A percentile compares a stretch with the other conserved stretches of the same genome.
Evolutionary conservation across 768 basidiomycete genomes (phyloP).

Genomic region (Megacollybia marginata): DNA sequence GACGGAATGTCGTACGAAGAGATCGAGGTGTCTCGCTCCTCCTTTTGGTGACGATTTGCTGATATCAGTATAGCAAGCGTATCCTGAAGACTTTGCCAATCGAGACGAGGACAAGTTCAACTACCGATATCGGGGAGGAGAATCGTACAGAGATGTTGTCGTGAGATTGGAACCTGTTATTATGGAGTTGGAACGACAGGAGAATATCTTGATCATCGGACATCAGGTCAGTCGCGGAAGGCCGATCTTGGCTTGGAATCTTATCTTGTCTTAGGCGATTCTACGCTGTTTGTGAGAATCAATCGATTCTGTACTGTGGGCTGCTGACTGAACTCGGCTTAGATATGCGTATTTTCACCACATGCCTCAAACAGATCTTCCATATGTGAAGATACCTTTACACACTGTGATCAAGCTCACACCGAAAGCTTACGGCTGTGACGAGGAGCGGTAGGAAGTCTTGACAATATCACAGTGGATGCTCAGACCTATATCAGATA

Average conservation of each 20-base stretch:
- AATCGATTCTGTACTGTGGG: not conserved
- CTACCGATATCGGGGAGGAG: slow-evolving; percentile 94
- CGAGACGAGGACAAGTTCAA: slow-evolving; percentile 99
- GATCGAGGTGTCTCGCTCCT: slow-evolving; percentile 66
- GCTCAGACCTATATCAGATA: slow-evolving; percentile 42
- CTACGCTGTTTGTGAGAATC: slow-evolving; percentile 63
- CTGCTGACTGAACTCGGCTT: slow-evolving; percentile 17
- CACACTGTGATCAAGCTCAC: slow-evolving; percentile 99
- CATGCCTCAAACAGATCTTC: slow-evolving; percentile 85
- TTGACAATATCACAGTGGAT: not conserved
- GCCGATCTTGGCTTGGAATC: not conserved
- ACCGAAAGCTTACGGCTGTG: slow-evolving; percentile 97
- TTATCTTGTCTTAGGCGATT: slow-evolving; percentile 46
- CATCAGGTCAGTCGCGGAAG: slow-evolving; percentile 57
- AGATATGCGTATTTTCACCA: slow-evolving; percentile 98
- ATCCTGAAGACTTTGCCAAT: slow-evolving; percentile 97
- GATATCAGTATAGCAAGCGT: slow-evolving; percentile 54
- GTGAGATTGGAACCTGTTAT: slow-evolving; percentile 95
- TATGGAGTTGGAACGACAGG: slow-evolving; percentile 97
- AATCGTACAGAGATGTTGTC: slow-evolving; percentile 97
- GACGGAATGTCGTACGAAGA: slow-evolving; percentile 99
- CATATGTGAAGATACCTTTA: slow-evolving; percentile 95
- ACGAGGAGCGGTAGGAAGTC: slow-evolving; percentile 74
- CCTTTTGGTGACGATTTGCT: not conserved
- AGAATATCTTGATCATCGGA: slow-evolving; percentile 94